Conservation (phyloP, 441 rosid species). For the Gossypium lobatum region DNA sequence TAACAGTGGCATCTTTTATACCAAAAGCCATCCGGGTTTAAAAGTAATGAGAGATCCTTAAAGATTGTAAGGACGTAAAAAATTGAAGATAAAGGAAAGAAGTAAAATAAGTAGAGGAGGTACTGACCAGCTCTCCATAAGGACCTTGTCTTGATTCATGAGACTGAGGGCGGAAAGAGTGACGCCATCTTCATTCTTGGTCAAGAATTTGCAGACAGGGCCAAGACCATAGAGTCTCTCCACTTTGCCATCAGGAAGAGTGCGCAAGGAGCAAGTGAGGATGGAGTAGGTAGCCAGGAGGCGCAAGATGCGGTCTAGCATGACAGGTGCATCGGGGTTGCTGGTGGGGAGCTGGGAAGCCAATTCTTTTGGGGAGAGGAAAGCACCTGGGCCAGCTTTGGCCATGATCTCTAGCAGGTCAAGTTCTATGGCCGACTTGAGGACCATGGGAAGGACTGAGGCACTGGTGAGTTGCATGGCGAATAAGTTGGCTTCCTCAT, state of each 20-base stretch:
- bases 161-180: constrained; percentile 52
- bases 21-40: too few relatives aligned
- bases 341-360: constrained; percentile 56
- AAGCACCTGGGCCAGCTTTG: constrained; percentile 45
- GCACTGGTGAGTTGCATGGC: constrained; percentile 68
- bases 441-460: constrained; percentile 70
- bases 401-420: constrained; percentile 68
- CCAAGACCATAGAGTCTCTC: constrained; percentile 57
- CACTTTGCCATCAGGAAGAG: constrained; percentile 37
- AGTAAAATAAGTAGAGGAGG: not conserved
- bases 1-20: too few relatives aligned
- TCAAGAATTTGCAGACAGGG: constrained; percentile 66
- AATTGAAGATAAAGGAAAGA: not conserved
- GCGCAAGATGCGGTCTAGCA: constrained; percentile 63
- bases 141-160: constrained; percentile 75
- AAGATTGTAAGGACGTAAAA: too few relatives aligned
- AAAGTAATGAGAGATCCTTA: too few relatives aligned
- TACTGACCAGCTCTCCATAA: constrained; percentile 78
- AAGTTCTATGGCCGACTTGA: constrained; percentile 66
- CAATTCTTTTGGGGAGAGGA: constrained; percentile 30
- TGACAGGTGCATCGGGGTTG: constrained; percentile 56
- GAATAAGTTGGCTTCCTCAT: constrained; percentile 58
- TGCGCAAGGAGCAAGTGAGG: constrained; percentile 39
- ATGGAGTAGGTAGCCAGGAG: constrained; percentile 57
- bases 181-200: constrained; percentile 69